Evolutionary conservation across 2,329 filamentous ascomycete genomes (phyloP).

Genomic region (Sclerotiophoma versabilis): DNA sequence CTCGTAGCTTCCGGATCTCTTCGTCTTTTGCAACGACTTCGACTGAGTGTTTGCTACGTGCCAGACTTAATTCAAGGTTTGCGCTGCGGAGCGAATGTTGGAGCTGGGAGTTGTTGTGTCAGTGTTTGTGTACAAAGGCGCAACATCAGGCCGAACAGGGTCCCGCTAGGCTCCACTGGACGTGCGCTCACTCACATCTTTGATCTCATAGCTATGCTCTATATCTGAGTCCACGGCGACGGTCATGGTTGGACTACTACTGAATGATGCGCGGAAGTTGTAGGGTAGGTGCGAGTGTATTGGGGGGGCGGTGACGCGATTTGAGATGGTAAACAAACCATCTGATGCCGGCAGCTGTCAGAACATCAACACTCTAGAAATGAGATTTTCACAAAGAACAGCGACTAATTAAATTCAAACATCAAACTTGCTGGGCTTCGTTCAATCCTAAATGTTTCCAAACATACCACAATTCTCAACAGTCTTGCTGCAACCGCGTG

Average conservation of each 20-base stretch:
- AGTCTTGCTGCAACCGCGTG: not conserved
- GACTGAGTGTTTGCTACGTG: constrained; percentile 68
- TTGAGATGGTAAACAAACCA: constrained; percentile 43
- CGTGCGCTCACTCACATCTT: constrained; percentile 41
- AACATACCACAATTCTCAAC: not conserved
- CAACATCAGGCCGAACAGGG: constrained; percentile 5
- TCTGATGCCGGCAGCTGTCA: not conserved
- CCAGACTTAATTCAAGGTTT: constrained; percentile 73
- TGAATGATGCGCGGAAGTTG: constrained; percentile 25
- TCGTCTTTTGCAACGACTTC: constrained; percentile 78
- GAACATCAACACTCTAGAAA: constrained; percentile 4
- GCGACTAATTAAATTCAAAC: not conserved
- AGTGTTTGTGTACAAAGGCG: constrained; percentile 19
- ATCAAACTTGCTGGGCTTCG: too few relatives aligned
- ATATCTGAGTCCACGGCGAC: constrained; percentile 35
- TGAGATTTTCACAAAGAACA: not conserved
- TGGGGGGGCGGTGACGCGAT: constrained; percentile 43
- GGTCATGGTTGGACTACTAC: constrained; percentile 36
- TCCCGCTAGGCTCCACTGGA: constrained; percentile 13
- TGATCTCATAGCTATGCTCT: constrained; percentile 40
- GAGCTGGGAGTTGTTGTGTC: constrained; percentile 41
- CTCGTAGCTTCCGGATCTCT: constrained; percentile 70
- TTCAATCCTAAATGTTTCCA: too few relatives aligned
- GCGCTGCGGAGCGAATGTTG: constrained; percentile 61
- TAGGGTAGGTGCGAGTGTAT: constrained; percentile 15